Evolutionary conservation across 768 basidiomycete genomes (phyloP), one percentile per base, ranked within the genome.

Genomic region (Leccinum pellstonianum): DNA sequence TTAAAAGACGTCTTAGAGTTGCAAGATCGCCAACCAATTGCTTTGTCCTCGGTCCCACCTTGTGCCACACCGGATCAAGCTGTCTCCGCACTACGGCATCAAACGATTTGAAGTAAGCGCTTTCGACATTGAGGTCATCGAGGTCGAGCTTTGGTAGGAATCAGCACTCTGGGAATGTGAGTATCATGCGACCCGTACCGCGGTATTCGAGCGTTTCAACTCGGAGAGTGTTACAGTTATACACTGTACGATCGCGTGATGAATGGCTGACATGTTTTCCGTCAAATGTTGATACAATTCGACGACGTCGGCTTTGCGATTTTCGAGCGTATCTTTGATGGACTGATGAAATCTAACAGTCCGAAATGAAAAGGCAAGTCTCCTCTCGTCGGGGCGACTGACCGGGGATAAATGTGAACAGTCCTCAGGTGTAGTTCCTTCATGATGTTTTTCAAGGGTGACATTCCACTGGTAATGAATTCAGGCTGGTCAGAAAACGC

Each of bases 401-500:
- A 93, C 93, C 96, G 82, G 19, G 97, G 97, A 76, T 91, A 97
- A 12, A 99, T 88, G 67, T 93, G 87, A 5, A 95, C 93, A 17
- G 81, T 86, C 21, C 91, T 84, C 49, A 98, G 77, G 64, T 95
- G 92, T 7, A 98, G 81, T 70, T 96, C 93, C 61, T 94, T 93
- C 84, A 99, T 86, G 62, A 96, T 90, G 55, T 88, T 94, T 67
- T 87, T 90, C 21, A 99, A 78, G 1, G 97, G 97, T 1, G 92
- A 93, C 72, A 98, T 75, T 1, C 95, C 96, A 62, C 86, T 92
- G 0, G 90, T 95, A 61, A 99, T 97, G 62, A 90, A 86, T 72
- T 98, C 97, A 4, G 96, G 95, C 66, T 98, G 91, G 72, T 98
- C 97, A 2, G 94, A 93, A 70, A 99, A 98, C 0, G 94, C 97